These are phyloP conservation scores for Scedosporium aurantiacum DNA, from an alignment of 2,329 filamentous ascomycete genomes.

Conservation along the genomic window DNA sequence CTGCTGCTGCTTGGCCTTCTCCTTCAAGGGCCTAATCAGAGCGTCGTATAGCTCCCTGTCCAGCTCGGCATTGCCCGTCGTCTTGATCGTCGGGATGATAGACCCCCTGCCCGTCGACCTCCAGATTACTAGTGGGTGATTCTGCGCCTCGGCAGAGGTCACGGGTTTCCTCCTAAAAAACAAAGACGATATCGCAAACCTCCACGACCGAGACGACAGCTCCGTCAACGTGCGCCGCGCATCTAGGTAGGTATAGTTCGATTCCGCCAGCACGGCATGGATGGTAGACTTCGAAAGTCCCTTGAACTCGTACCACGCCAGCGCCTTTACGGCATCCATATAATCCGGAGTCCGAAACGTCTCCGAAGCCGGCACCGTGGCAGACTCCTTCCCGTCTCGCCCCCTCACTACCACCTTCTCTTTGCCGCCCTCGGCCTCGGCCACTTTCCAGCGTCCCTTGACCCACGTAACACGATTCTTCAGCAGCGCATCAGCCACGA, in stretches of 20 bases:
- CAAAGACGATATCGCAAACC: slow-evolving; percentile 61
- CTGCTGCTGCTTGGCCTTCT: slow-evolving; percentile 28
- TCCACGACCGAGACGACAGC: slow-evolving; percentile 65
- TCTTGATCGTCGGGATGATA: slow-evolving; percentile 49
- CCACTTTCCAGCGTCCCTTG: slow-evolving; percentile 52
- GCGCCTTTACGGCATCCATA: slow-evolving; percentile 54
- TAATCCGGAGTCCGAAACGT: slow-evolving; percentile 58
- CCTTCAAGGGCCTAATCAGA: slow-evolving; percentile 43
- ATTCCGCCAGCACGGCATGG: slow-evolving; percentile 68
- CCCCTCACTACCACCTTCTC: slow-evolving; percentile 16
- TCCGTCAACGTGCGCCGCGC: slow-evolving; percentile 58
- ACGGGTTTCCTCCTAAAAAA: slow-evolving; percentile 50
- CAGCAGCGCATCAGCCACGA: slow-evolving; percentile 67
- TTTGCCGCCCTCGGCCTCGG: slow-evolving; percentile 15
- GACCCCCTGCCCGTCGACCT: slow-evolving; percentile 43
- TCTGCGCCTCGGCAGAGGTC: slow-evolving; percentile 41
- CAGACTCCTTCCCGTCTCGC: slow-evolving; percentile 14
- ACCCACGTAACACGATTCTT: slow-evolving; percentile 62
- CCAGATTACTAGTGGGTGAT: slow-evolving; percentile 54
- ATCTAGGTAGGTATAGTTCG: slow-evolving; percentile 67
- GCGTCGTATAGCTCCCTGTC: slow-evolving; percentile 49
- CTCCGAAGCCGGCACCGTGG: slow-evolving; percentile 45
- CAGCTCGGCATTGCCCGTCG: slow-evolving; percentile 54
- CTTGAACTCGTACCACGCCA: slow-evolving; percentile 66
- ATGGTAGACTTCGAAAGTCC: slow-evolving; percentile 63